Percentiles rank a stretch among this genome's conserved stretches.
Conservation (phyloP, 1,284 basidiomycete genomes). For the Boletellus deceptivus region DNA sequence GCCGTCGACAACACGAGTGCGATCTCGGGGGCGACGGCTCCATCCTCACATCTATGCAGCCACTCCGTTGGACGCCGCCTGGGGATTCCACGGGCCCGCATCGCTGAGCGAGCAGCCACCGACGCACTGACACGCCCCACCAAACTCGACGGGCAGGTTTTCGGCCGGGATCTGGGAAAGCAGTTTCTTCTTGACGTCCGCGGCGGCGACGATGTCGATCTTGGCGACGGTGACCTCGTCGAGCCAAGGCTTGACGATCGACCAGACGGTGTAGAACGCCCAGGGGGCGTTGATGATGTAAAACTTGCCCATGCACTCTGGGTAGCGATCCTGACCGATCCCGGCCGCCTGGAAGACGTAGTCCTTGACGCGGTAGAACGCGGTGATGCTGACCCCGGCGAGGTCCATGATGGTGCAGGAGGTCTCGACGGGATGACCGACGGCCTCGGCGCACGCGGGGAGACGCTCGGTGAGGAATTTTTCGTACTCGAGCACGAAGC, state of each 20-base stretch:
- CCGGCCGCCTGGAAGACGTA: conserved; percentile 80
- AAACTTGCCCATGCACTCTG: conserved; percentile 95
- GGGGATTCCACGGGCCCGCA: conserved; percentile 87
- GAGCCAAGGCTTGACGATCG: conserved; percentile 89
- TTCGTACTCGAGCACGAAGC: conserved; percentile 94
- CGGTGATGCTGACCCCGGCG: conserved; percentile 74
- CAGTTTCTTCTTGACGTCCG: conserved; percentile 65
- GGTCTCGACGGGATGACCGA: conserved; percentile 92
- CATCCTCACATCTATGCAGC: conserved; percentile 13
- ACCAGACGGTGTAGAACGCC: conserved; percentile 89
- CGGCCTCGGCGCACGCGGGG: conserved; percentile 74
- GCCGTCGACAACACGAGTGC: neutral
- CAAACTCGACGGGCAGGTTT: conserved; percentile 84
- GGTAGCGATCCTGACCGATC: conserved; percentile 92
- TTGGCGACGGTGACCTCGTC: conserved; percentile 94
- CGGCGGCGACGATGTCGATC: conserved; percentile 78
- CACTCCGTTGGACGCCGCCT: conserved; percentile 9
- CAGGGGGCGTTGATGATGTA: conserved; percentile 96
- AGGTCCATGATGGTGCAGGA: conserved; percentile 98
- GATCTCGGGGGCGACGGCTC: too few species aligned
- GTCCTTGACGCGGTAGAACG: conserved; percentile 91
- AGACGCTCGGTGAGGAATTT: conserved; percentile 79
- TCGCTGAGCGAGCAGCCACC: conserved; percentile 89
- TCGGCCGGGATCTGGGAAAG: conserved; percentile 79
- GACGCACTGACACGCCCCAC: conserved; percentile 77